Base-by-base conservation (phyloP, 2,329 filamentous ascomycete species). In the Calycina herbarum region DNA sequence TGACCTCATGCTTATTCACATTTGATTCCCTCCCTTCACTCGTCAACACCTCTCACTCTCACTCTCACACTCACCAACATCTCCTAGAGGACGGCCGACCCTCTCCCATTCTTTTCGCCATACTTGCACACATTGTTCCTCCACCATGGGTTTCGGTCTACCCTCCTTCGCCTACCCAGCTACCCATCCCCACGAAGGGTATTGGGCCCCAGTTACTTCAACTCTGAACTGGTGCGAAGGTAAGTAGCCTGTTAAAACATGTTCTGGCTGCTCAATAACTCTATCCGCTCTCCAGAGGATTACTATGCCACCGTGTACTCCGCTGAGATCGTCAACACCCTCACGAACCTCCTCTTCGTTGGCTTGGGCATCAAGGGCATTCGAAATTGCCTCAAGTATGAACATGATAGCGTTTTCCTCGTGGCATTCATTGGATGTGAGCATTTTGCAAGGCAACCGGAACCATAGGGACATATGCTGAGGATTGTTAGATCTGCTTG, bases 341-440 rank as follows among this genome's bases (percentile, higher is more conserved):
- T 94, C 38, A 97, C 93, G 40, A 97, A 97, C 76, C 76, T 91
- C 2, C 80, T 95, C 29, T 97, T 97, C 77, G 82, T 96, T 72
- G 91, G 84, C 77, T 84, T 96, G 24, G 92, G 92, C 7, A 79
- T 86, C 70, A 90, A 89, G 74, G 94, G 94, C 29, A 86, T 95
- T 68, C 79, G 82, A 63, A 93, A 88, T 76, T 96, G 92, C 76
- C 75, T 89, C 48, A 83, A 82, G 69, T 83, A 96, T 77, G 82
- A 83, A 17, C 92, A 97, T 77, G 90, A 93, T 64, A 80, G 78
- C 15, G 89, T 96, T 66, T 96, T 96, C 78, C 75, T 90, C 60
- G 80, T 96, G 2, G 83, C 84, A 38, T 90, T 87, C 71, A 61
- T 74, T 31, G 78, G 78, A 33, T 79, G 70, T 71, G 68, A 67